Evolutionary conservation across 1,284 basidiomycete genomes (phyloP), one percentile per base, ranked within the genome.

Genomic region (Xerocomus alliaceus): DNA sequence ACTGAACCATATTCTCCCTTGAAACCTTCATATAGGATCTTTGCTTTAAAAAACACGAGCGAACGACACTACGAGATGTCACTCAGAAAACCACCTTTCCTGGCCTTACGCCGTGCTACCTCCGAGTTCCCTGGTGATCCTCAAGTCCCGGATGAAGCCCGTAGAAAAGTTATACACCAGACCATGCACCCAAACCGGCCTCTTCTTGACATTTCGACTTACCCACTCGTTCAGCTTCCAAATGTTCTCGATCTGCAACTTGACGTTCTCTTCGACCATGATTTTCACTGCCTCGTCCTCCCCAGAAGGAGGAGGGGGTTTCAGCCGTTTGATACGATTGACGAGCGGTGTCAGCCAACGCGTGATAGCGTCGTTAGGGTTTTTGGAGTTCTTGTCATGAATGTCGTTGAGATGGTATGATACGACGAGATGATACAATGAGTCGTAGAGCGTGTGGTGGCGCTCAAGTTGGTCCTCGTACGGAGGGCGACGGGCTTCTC

Each of bases 161-260:
- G 81, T 85, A 58, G 82, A 82, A 65, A 95, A 80, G 61, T 93
- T 87, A 73, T 93, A 94, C 22, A 95, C 86, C 90, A 90, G 93
- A 18, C 93, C 93, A 71, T 96, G 93, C 39, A 95, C 86, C 77
- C 82, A 85, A 45, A 95, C 83, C 37, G 71, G 74, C 54, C 72
- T 77, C 22, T 35, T 11, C 42, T 47, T 15, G 54, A 89, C 68
- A 90, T 58, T 83, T 73, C 20, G 10, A 63, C 78, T 73, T 56
- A 97, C 85, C 20, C 87, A 84, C 53, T 83, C 79, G n/a, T 86
- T 83, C 68, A 84, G 77, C 62, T 81, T 80, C 37, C 93, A 80
- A 71, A 92, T 89, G 66, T 84, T 80, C 28, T 60, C 31, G 17
- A 97, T 91, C 76, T 92, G 91, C 64, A 78, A 68, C 71, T 85